phyloP scores from a whole-genome alignment of 345 rosid species.

The Dipteronia dyeriana region DNA sequence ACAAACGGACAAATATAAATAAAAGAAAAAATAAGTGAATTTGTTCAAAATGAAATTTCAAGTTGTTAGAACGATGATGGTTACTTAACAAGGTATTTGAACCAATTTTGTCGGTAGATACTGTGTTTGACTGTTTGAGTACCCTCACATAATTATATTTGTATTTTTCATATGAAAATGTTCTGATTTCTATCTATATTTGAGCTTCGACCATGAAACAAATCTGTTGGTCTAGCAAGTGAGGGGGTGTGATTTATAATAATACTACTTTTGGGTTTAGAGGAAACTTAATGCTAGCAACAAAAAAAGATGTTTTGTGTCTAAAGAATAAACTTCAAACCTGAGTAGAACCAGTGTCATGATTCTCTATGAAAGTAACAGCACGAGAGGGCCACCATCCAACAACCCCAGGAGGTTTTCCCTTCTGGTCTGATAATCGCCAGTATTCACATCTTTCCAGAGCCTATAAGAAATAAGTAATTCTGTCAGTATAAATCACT shows the following conservation, averaged over 20 bases:
- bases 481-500: constrained; percentile 5
- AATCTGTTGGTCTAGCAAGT: not conserved
- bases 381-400: constrained; percentile 99
- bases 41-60: not conserved
- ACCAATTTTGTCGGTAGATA: not conserved
- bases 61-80: not conserved
- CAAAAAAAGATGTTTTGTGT: not conserved
- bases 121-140: not conserved
- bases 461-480: constrained; percentile 40
- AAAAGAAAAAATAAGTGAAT: not conserved
- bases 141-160: not conserved
- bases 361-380: constrained; percentile 94
- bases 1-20: too few species aligned
- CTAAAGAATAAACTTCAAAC: constrained; percentile 30
- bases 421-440: constrained; percentile 87
- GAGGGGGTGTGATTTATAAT: not conserved
- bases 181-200: not conserved
- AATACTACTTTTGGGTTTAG: not conserved
- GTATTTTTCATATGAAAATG: not conserved
- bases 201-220: not conserved
- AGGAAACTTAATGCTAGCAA: not conserved
- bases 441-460: constrained; percentile 88
- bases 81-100: not conserved
- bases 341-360: constrained; percentile 99
- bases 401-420: constrained; percentile 94